Evolutionary conservation across 108 stramenopile species (phyloP), one percentile per base, ranked within the genome.

Genomic region (Mediolabrus comicus): DNA sequence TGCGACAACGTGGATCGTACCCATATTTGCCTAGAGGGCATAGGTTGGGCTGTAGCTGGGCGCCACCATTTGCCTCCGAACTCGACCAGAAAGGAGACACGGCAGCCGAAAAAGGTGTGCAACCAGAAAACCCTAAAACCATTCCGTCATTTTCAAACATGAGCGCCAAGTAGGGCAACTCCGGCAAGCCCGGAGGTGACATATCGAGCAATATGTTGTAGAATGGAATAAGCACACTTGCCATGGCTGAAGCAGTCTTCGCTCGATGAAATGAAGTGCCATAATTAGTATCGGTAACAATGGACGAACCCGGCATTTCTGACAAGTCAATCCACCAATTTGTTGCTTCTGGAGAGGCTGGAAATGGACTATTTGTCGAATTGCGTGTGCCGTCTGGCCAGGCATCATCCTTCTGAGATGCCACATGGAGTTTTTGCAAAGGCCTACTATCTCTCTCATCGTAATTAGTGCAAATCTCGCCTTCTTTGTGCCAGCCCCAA

Each of bases 21-120:
- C 83, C 86, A 59, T 68, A 84, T 62, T 83, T 87, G 0, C 75
- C 76, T 11, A 69, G 12, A 11, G 86, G 86, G 28, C 86, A 87
- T 29, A 87, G 78, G 2, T 82, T 74, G 5, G 78, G 74, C 10
- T 56, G 65, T 13, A 87, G 51, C 11, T 31, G 3, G 31, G 58
- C 62, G 30, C 83, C 86, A 26, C 74, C 72, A 67, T 84, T 87
- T 22, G 22, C 62, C 35, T 75, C 78, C 0, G 66, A 54, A 3
- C 83, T 84, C 62, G 29, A 28, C 27, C 70, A 84, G 34, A 55
- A 38, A 7, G 86, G 39, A 51, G 55, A 54, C 14, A 35, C 39
- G n/a, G n/a, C n/a, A 13, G 70, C 67, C 27, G 35, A 41, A 28
- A 43, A 55, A 59, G 66, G 62, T 19, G 67, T 58, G 62, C 86